Conservation (phyloP, 805 yeast species). For the Ogataea corticis region DNA sequence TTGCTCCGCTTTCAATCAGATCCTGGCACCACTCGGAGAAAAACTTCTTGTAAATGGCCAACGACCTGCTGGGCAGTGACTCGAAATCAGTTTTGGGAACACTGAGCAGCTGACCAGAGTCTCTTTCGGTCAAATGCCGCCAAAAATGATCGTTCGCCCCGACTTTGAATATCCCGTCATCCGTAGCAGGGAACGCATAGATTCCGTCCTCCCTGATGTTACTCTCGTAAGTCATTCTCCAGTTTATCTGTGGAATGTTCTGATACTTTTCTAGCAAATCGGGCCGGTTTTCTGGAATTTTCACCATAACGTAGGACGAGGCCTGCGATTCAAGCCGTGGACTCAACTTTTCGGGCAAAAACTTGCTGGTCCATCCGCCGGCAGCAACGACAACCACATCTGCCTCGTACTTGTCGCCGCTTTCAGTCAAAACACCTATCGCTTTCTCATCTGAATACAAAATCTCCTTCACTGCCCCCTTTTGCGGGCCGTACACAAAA, state of each 20-base stretch:
- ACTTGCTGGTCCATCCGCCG: slow-evolving; percentile 31
- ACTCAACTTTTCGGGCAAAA: slow-evolving; percentile 31
- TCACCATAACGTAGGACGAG: slow-evolving; percentile 34
- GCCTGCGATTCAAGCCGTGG: slow-evolving; percentile 34
- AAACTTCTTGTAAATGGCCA: slow-evolving; percentile 12
- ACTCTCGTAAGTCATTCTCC: slow-evolving; percentile 28
- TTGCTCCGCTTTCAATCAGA: slow-evolving; percentile 1
- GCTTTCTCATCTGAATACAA: slow-evolving; percentile 23
- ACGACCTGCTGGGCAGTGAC: slow-evolving; percentile 10
- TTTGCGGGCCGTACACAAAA: slow-evolving; percentile 31
- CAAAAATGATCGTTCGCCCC: slow-evolving; percentile 17
- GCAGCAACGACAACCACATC: slow-evolving; percentile 27
- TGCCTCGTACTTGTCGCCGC: slow-evolving; percentile 28
- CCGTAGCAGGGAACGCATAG: slow-evolving; percentile 21
- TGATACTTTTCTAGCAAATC: slow-evolving; percentile 35
- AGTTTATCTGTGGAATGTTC: slow-evolving; percentile 33
- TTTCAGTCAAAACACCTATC: slow-evolving; percentile 29
- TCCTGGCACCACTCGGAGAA: slow-evolving; percentile 9
- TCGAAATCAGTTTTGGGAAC: slow-evolving; percentile 11
- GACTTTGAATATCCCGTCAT: slow-evolving; percentile 15
- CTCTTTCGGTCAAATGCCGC: slow-evolving; percentile 7
- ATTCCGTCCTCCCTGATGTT: slow-evolving; percentile 15
- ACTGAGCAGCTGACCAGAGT: slow-evolving; percentile 1
- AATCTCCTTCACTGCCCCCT: slow-evolving; percentile 28
- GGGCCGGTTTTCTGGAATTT: slow-evolving; percentile 36